phyloP scores from a whole-genome alignment of 192 early-diverging fungal species.

The Paraglomus brasilianum region DNA sequence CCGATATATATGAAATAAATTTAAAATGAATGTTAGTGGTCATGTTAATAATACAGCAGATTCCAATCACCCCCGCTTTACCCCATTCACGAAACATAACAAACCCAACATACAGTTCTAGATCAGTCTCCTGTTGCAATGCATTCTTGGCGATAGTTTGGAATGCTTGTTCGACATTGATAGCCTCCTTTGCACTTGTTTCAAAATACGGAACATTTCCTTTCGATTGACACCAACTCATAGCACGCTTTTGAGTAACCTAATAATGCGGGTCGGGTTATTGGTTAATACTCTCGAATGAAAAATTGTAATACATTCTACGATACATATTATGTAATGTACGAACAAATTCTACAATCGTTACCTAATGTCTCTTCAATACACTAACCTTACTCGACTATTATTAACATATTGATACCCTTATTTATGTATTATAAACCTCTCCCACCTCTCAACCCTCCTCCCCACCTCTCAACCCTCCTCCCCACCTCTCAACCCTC shows the following conservation, averaged over 20 bases:
- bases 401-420: too few relatives aligned
- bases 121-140: constrained; percentile 89
- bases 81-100: not conserved
- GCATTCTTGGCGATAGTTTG: constrained; percentile 94
- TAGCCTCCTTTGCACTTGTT: constrained; percentile 96
- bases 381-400: too few relatives aligned
- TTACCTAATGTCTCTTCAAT: too few relatives aligned
- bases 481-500: constrained; percentile 7
- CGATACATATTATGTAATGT: too few relatives aligned
- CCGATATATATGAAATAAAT: too few relatives aligned
- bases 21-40: too few relatives aligned
- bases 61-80: constrained; percentile 2
- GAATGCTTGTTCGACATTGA: constrained; percentile 98
- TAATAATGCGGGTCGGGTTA: constrained; percentile 45
- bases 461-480: not conserved
- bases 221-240: constrained; percentile 95
- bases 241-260: constrained; percentile 94
- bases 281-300: not conserved
- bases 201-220: constrained; percentile 97
- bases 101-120: constrained; percentile 62
- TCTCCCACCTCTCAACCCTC: not conserved
- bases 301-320: too few relatives aligned
- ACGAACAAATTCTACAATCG: too few relatives aligned
- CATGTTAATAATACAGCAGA: constrained; percentile 37
- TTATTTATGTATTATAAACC: not conserved